Percentiles rank a stretch among this genome's conserved stretches.
Evolutionary conservation across 495 filamentous ascomycete genomes (phyloP).

Genomic region (Penicillium diatomitis): DNA sequence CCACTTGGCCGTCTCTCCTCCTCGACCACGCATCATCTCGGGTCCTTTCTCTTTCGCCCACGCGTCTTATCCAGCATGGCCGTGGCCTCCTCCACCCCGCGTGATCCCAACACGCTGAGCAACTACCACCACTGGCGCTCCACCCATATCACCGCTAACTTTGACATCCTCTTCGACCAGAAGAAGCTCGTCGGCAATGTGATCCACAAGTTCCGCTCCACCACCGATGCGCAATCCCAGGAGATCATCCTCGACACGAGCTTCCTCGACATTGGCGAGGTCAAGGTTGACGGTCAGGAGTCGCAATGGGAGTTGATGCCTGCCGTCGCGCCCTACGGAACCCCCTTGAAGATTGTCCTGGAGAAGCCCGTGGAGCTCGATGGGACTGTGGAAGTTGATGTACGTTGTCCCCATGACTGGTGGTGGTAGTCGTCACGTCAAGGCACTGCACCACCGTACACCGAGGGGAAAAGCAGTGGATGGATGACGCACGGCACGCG

Average conservation of each 20-base stretch:
- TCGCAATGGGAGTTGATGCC: conserved; percentile 62
- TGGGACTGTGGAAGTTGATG: conserved; percentile 52
- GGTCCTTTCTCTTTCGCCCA: background rate
- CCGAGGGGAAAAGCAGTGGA: no score
- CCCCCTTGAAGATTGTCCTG: conserved; percentile 64
- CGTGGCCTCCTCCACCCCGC: conserved; percentile 42
- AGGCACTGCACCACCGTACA: no score
- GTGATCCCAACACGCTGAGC: conserved; percentile 84
- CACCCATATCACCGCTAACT: conserved; percentile 66
- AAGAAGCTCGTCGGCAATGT: conserved; percentile 68
- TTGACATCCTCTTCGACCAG: conserved; percentile 72
- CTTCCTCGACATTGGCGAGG: conserved; percentile 57
- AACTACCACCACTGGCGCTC: conserved; percentile 84
- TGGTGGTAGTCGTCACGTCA: no score
- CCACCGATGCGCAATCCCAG: conserved; percentile 55
- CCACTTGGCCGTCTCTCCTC: background rate
- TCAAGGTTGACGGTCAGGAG: conserved; percentile 51
- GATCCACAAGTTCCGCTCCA: conserved; percentile 59
- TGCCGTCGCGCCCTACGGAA: conserved; percentile 66
- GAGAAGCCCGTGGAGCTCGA: conserved; percentile 53
- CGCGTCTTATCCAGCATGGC: conserved; percentile 23
- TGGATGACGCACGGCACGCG: no score
- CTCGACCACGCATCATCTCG: background rate
- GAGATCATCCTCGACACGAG: conserved; percentile 86
- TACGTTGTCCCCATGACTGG: conserved; percentile 16